Conservation (phyloP, 192 early-diverging fungal species). For the Pilaira anomala region DNA sequence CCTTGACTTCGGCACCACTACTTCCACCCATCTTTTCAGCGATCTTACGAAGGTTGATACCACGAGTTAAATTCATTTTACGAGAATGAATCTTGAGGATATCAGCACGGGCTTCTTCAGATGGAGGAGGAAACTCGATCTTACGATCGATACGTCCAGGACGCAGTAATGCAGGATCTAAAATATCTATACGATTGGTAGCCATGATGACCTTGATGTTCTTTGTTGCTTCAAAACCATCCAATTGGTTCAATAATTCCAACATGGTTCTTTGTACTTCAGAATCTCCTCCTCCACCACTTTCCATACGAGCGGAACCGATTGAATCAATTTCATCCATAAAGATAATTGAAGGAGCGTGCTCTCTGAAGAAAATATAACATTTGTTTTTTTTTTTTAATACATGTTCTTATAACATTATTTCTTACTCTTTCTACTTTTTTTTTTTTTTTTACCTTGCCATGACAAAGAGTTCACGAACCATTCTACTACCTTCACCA, state of each 20-base stretch:
- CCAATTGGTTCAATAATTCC: constrained; percentile 85
- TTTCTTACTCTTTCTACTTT: too few species aligned
- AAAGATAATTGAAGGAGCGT: constrained; percentile 89
- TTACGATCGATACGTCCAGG: constrained; percentile 90
- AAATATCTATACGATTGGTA: constrained; percentile 88
- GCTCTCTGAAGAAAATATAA: constrained; percentile 55
- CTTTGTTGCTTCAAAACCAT: constrained; percentile 87
- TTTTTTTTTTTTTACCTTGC: constrained; percentile 47
- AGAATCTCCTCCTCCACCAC: constrained; percentile 76
- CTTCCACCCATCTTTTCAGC: constrained; percentile 83
- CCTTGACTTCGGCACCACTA: constrained; percentile 88
- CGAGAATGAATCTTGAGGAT: constrained; percentile 90
- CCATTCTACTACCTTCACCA: constrained; percentile 90
- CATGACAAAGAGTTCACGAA: constrained; percentile 88
- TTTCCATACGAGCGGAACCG: constrained; percentile 80
- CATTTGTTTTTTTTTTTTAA: not conserved
- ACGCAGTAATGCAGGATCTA: constrained; percentile 83
- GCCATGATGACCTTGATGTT: constrained; percentile 93
- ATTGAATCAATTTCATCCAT: constrained; percentile 94
- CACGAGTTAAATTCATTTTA: constrained; percentile 88
- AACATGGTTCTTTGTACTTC: constrained; percentile 92
- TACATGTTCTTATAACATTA: not conserved
- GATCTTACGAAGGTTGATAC: constrained; percentile 88
- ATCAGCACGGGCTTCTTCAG: constrained; percentile 79
- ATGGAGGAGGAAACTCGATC: constrained; percentile 89